Evolutionary conservation across 2,329 filamentous ascomycete species (phyloP), one percentile per base, ranked within the genome.

Genomic region (Alternaria longipes): DNA sequence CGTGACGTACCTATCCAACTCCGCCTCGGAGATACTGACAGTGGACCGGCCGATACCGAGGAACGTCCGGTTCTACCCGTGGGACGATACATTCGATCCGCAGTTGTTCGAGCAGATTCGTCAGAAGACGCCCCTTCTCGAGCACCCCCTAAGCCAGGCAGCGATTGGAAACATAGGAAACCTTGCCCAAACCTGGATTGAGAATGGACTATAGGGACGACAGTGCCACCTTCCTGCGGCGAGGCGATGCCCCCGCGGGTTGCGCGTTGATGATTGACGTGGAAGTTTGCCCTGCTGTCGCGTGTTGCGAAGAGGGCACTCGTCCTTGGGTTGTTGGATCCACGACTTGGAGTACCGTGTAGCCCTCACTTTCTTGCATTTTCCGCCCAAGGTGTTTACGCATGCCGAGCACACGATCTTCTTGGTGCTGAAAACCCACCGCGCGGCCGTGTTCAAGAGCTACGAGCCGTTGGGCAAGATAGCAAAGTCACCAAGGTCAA

Each of bases 1-100:
- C 5, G 49, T 52, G 38, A 40, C 49, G 12, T 52, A 52, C 18
- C 34, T 52, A 16, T 52, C 49, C 12, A 30, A 52, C 34, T 52
- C 32, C 22, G 49, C 34, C 18, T 40, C 24, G n/a, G 49, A 52
- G 20, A 40, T 52, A 52, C 24, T 52, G 26, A 52, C 34, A 41
- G 22, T 26, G 20, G 38, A 52, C 38, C 20, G 20, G 18, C 49
- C 20, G 18, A 24, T 52, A 16, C 49, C 49, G 20, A 8, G 5
- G 20, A 52, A 52, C 18, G 20, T 52, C 18, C 34, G 34, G 24
- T 52, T 40, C 26, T 26, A 52, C 24, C 49, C 20, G 14, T 52
- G 34, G 49, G 34, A 52, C 18, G 49, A 40, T 14, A 20, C 20
- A 34, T 52, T 40, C 30, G 49, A 52, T 28, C 22, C 12, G 20